These are phyloP conservation scores for Picea sitchensis DNA, from an alignment of 75 land plant genomes.

Conservation along the genomic window DNA sequence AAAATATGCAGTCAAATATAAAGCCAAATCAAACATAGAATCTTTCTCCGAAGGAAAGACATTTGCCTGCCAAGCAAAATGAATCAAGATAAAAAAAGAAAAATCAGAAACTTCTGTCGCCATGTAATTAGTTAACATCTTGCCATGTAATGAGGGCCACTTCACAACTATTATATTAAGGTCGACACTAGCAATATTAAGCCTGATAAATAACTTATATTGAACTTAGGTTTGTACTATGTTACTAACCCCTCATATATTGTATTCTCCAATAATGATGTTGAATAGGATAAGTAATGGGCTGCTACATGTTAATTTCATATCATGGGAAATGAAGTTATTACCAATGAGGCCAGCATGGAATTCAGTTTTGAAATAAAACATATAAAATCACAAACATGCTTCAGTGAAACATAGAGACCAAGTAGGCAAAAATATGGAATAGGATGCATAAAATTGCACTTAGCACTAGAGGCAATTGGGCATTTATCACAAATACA, in stretches of 20 bases:
- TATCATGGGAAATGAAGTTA: too few species aligned
- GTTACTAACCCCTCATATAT: not conserved
- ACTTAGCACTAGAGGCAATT: too few species aligned
- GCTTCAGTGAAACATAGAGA: too few species aligned
- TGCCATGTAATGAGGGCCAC: not conserved
- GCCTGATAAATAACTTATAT: too few species aligned
- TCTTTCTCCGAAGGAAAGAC: slow-evolving; percentile 18
- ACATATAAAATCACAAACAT: too few species aligned
- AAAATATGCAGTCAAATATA: slow-evolving; percentile 21
- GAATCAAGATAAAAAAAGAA: not conserved
- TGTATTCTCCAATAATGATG: not conserved
- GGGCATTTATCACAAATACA: too few species aligned
- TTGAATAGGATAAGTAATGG: not conserved
- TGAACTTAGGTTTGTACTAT: not conserved
- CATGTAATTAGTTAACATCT: not conserved
- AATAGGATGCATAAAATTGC: too few species aligned
- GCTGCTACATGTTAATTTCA: too few species aligned
- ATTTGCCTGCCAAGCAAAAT: slow-evolving; percentile 15
- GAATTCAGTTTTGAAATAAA: too few species aligned
- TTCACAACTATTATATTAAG: not conserved
- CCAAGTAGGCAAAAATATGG: too few species aligned
- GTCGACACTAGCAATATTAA: not conserved
- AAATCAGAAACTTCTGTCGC: not conserved
- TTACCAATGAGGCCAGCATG: too few species aligned
- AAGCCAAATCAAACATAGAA: not conserved